These are phyloP conservation scores for Saturnispora gosingensis DNA, from an alignment of 805 yeast species.

Conservation along the genomic window DNA sequence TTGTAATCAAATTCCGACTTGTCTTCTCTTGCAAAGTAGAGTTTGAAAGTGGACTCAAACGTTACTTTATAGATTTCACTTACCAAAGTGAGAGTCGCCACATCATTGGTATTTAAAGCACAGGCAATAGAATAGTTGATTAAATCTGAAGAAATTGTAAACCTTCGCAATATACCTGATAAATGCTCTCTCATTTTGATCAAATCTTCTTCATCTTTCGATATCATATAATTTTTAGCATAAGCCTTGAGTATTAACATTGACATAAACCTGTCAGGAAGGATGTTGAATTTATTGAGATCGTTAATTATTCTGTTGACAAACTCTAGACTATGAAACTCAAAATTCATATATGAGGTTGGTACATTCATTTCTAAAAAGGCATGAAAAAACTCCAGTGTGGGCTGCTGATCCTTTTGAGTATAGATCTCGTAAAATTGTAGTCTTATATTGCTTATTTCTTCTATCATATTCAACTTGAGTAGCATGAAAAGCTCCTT, in stretches of 20 bases:
- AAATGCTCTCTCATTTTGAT: neutral
- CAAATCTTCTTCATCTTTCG: neutral
- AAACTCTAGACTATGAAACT: conserved; percentile 1
- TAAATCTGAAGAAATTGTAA: neutral
- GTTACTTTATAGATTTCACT: neutral
- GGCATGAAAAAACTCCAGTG: neutral
- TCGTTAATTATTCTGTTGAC: conserved; percentile 5
- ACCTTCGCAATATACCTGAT: neutral
- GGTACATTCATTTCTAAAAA: conserved; percentile 9
- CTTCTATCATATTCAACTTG: conserved; percentile 3
- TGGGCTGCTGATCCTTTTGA: neutral
- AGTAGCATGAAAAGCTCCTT: conserved; percentile 11
- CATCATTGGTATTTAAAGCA: neutral
- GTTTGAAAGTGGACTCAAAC: neutral
- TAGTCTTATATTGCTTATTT: neutral
- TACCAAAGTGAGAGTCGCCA: neutral
- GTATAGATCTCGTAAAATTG: conserved; percentile 1
- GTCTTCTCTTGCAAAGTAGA: neutral
- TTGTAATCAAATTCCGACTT: neutral
- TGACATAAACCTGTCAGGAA: conserved; percentile 7
- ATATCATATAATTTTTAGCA: neutral
- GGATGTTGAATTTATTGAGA: neutral
- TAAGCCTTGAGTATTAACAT: conserved; percentile 8
- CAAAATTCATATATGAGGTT: neutral
- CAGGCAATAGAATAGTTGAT: neutral